Evolutionary conservation across 192 early-diverging fungal species (phyloP).

Genomic region (Gamsiella multidivaricata): DNA sequence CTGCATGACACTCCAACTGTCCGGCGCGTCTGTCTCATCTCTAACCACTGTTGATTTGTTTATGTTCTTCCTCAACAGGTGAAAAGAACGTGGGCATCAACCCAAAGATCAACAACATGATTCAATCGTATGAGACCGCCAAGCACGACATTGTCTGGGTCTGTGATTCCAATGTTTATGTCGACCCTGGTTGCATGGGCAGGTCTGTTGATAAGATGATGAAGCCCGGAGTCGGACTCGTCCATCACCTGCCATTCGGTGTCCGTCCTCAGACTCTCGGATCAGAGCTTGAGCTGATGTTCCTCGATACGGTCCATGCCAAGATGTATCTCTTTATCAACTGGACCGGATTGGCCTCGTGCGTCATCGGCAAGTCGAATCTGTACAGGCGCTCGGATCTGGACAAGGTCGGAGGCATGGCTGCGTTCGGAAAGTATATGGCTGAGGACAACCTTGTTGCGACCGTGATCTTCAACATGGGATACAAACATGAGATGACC

Average conservation of each 20-base stretch:
- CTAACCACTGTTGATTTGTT: neutral
- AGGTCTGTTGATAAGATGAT: constrained; percentile 85
- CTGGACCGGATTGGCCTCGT: constrained; percentile 81
- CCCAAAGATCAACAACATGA: constrained; percentile 96
- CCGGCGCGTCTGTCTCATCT: neutral
- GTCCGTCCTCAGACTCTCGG: constrained; percentile 77
- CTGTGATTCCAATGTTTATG: constrained; percentile 90
- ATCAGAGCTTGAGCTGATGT: constrained; percentile 86
- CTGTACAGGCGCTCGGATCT: constrained; percentile 89
- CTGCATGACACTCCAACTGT: neutral
- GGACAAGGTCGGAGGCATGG: constrained; percentile 83
- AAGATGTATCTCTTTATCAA: constrained; percentile 97
- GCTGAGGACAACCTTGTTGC: constrained; percentile 97
- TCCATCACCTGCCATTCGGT: constrained; percentile 95
- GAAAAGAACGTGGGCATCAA: constrained; percentile 80
- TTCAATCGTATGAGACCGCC: constrained; percentile 80
- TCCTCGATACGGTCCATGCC: constrained; percentile 91
- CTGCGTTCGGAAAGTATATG: constrained; percentile 90
- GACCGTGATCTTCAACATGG: constrained; percentile 81
- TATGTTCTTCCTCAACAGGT: neutral
- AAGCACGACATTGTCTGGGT: constrained; percentile 95
- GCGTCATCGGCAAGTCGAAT: constrained; percentile 95
- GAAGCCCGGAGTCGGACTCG: constrained; percentile 82
- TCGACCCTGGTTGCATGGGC: constrained; percentile 79
- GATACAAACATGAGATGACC: constrained; percentile 87